These are phyloP conservation scores for Knufia fluminis DNA, from an alignment of 2,329 filamentous ascomycete genomes.

Conservation along the genomic window DNA sequence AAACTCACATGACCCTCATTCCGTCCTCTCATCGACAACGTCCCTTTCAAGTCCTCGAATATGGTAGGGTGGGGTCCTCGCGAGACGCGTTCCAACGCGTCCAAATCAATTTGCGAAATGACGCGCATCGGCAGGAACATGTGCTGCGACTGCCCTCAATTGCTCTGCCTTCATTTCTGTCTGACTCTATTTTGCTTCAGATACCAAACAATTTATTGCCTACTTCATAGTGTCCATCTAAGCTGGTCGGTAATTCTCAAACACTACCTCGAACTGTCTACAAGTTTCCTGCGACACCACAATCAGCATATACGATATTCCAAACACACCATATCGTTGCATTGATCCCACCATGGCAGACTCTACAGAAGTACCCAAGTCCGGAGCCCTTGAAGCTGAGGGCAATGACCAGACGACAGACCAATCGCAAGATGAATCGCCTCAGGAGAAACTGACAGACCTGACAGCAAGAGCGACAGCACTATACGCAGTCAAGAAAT, in stretches of 20 bases:
- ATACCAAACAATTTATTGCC: too few species aligned
- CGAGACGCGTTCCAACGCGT: conserved; percentile 11
- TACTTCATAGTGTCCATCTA: too few species aligned
- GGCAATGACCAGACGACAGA: not conserved
- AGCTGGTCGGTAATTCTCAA: too few species aligned
- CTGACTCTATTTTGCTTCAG: not conserved
- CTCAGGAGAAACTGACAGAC: conserved; percentile 61
- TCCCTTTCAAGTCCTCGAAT: not conserved
- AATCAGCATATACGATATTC: too few species aligned
- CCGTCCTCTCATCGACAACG: not conserved
- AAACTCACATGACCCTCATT: not conserved
- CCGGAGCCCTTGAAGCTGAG: not conserved
- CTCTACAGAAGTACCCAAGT: not conserved
- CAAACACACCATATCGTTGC: too few species aligned
- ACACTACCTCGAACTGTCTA: too few species aligned
- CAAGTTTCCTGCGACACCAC: too few species aligned
- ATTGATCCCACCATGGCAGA: not conserved
- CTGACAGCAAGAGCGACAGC: conserved; percentile 71
- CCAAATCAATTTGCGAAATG: conserved; percentile 1
- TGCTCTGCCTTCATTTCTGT: conserved; percentile 1
- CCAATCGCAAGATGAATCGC: conserved; percentile 6
- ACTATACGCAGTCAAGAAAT: conserved; percentile 83
- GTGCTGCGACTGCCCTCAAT: not conserved
- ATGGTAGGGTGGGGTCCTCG: conserved; percentile 10
- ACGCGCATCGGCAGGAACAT: not conserved